Evolutionary conservation across 345 rosid genomes (phyloP), one percentile per base, ranked within the genome.

Genomic region (Erysimum cheiranthoides): DNA sequence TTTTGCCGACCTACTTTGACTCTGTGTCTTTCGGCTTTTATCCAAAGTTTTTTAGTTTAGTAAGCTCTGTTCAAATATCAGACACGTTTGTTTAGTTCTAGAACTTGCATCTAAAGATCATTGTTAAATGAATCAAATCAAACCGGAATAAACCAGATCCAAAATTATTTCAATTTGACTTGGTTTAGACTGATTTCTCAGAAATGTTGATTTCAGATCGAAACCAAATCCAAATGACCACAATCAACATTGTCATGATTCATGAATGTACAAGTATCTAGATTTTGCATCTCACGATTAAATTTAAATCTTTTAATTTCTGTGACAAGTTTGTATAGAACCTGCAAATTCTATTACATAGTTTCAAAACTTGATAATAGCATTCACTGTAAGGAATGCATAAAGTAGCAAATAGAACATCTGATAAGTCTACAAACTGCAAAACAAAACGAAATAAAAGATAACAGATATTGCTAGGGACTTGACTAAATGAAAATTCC

Each of bases 1-100:
- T 10, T 12, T 38, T 47, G 68, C 76, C 76, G 76, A 71, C 76
- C 73, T 46, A 46, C 4, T 66, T 73, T 57, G 59, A 45, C 70
- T 42, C 5, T n/a, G n/a, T n/a, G n/a, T 64, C 11, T 54, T 31
- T 10, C n/a, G 1, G 8, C 39, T 42, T 42, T 57, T 60, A 61
- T 69, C 70, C 49, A 53, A 53, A 28, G 35, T 51, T 34, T 51
- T 61, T 40, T 51, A 1, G 13, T 25, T 27, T 36, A 27, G 18
- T 14, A n/a, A 69, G 46, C 12, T 28, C 11, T 27, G 70, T 40
- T 76, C 46, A 56, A 64, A 14, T 30, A 6, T 47, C 61, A 14
- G 61, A 77, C 80, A 71, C 73, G 77, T 49, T 59, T 46, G 60
- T 36, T 16, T 27, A 6, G 45, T 52, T 40, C 40, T 1, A 66